A percentile compares a stretch with the other conserved stretches of the same genome.
These are phyloP conservation scores for Floccularia luteovirens DNA, from an alignment of 768 basidiomycete genomes.

Conservation along the genomic window DNA sequence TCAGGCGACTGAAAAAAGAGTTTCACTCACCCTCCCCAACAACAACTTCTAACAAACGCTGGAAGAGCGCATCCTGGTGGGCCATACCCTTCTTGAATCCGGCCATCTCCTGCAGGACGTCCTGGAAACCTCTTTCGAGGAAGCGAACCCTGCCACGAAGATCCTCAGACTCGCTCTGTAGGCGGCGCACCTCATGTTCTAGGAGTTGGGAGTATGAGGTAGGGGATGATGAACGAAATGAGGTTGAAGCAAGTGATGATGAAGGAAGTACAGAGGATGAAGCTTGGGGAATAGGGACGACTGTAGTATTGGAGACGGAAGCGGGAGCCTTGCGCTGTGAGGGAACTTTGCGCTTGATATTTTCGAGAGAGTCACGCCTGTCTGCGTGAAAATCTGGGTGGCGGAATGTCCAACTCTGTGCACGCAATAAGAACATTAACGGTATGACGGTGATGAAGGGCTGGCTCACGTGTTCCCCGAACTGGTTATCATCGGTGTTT, in stretches of 20 bases:
- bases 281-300: no score
- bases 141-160: constrained; percentile 22
- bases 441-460: background rate
- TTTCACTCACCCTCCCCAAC: constrained; percentile 44
- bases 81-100: constrained; percentile 39
- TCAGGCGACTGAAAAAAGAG: constrained; percentile 1
- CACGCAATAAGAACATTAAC: background rate
- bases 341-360: constrained; percentile 54
- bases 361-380: constrained; percentile 45
- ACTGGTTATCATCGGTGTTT: constrained; percentile 76
- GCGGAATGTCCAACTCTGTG: constrained; percentile 50
- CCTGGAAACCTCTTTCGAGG: constrained; percentile 32
- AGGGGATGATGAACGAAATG: constrained; percentile 9
- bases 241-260: constrained; percentile 18
- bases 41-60: constrained; percentile 75
- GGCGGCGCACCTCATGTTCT: constrained; percentile 17
- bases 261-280: constrained; percentile 14
- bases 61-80: constrained; percentile 80
- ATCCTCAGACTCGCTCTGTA: constrained; percentile 24
- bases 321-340: constrained; percentile 48
- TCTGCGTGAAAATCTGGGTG: constrained; percentile 54
- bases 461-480: constrained; percentile 50
- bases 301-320: no score
- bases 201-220: constrained; percentile 15
- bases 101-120: constrained; percentile 26